Conservation (phyloP, 2,329 filamentous ascomycete genomes). For the Hymenoscyphus fraxineus region DNA sequence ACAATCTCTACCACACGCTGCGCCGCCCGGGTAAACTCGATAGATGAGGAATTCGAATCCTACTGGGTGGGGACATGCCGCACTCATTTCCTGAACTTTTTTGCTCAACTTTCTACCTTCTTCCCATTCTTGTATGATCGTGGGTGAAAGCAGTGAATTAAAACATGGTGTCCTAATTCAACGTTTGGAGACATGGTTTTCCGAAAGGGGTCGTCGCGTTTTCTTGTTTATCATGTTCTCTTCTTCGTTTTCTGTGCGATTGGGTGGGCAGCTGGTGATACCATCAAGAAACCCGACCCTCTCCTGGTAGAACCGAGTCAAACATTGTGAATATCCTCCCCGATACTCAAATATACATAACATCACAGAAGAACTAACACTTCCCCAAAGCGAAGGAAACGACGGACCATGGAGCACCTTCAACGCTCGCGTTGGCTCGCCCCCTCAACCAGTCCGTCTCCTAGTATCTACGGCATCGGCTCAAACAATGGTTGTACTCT, state of each 20-base stretch:
- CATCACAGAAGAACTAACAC: neutral
- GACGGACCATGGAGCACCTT: constrained; percentile 72
- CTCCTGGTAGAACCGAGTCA: constrained; percentile 20
- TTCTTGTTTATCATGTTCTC: neutral
- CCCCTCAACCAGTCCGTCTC: constrained; percentile 43
- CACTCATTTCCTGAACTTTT: neutral
- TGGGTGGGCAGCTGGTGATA: neutral
- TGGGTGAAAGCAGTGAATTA: neutral
- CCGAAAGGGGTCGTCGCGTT: neutral
- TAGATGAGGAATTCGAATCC: no score
- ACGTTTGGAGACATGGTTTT: neutral
- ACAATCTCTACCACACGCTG: no score
- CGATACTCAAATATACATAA: neutral
- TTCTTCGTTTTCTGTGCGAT: neutral
- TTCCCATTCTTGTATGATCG: neutral
- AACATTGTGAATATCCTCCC: constrained; percentile 15
- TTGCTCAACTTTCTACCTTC: no score
- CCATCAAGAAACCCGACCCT: constrained; percentile 5
- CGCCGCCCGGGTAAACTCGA: no score
- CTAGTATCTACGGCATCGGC: constrained; percentile 40
- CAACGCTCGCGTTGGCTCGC: constrained; percentile 53
- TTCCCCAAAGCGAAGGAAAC: constrained; percentile 49
- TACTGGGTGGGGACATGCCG: neutral
- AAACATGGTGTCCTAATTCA: neutral
- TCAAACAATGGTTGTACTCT: constrained; percentile 35